Conservation (phyloP, 371 early-diverging fungal species). For the Blakeslea trispora region DNA sequence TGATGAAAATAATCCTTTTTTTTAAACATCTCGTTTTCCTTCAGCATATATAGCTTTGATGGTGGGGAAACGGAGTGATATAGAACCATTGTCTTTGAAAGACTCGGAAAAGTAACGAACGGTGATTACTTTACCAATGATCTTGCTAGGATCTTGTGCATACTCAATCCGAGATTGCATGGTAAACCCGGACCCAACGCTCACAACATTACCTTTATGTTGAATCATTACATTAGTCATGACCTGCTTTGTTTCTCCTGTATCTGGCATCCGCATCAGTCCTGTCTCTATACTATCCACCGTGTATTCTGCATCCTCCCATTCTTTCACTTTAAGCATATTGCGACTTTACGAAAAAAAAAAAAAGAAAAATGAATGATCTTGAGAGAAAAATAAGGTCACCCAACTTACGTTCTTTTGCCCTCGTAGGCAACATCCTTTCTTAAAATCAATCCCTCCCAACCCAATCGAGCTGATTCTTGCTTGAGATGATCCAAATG, state of each 20-base stretch:
- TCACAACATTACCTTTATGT: constrained; percentile 53
- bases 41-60: constrained; percentile 58
- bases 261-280: constrained; percentile 48
- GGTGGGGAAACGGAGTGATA: constrained; percentile 58
- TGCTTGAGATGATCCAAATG: constrained; percentile 36
- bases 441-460: constrained; percentile 66
- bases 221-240: constrained; percentile 51
- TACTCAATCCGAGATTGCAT: constrained; percentile 44
- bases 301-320: constrained; percentile 58
- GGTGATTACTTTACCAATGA: constrained; percentile 58
- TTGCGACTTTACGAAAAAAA: constrained; percentile 53
- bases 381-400: too few relatives aligned
- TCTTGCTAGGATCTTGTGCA: constrained; percentile 42
- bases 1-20: too few relatives aligned
- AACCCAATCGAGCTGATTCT: constrained; percentile 35
- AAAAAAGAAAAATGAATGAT: background rate
- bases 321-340: constrained; percentile 60
- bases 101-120: constrained; percentile 63
- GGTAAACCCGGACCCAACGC: constrained; percentile 63
- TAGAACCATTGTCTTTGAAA: constrained; percentile 23
- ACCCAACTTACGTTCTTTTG: constrained; percentile 47
- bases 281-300: constrained; percentile 56
- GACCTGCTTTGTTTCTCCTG: constrained; percentile 44
- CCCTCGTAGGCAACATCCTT: constrained; percentile 56
- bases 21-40: constrained; percentile 30